These are phyloP conservation scores for Chamaecyparis obtusa DNA, from an alignment of 75 land plant species.

Conservation along the genomic window DNA sequence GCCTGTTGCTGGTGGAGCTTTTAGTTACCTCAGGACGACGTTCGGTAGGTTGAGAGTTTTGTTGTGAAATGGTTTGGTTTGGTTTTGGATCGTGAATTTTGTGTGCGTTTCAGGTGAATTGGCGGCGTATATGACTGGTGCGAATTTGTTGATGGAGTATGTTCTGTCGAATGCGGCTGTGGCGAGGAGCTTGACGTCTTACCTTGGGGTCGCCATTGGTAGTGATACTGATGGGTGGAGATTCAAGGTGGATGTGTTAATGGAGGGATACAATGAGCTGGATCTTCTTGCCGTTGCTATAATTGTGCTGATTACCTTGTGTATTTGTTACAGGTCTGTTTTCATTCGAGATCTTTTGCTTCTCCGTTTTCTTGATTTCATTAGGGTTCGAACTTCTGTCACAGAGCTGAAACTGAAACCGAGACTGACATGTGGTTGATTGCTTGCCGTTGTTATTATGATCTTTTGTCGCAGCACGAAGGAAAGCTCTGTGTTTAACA, in stretches of 20 bases:
- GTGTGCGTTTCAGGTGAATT: slow-evolving; percentile 61
- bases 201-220: slow-evolving; percentile 61
- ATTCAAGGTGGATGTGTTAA: slow-evolving; percentile 41
- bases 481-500: slow-evolving; percentile 76
- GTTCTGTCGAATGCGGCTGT: slow-evolving; percentile 94
- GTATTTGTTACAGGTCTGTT: slow-evolving; percentile 73
- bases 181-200: slow-evolving; percentile 73
- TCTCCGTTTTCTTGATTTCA: background rate
- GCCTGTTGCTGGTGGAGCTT: slow-evolving; percentile 97
- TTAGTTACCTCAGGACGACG: slow-evolving; percentile 85
- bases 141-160: slow-evolving; percentile 89
- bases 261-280: slow-evolving; percentile 62
- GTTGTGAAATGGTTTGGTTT: no score
- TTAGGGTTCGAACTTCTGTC: background rate
- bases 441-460: no score
- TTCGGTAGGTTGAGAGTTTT: slow-evolving; percentile 45
- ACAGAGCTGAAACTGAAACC: no score
- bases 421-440: background rate
- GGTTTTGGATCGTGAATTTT: background rate
- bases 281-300: slow-evolving; percentile 76
- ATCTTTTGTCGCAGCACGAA: slow-evolving; percentile 56
- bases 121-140: slow-evolving; percentile 83
- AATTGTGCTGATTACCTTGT: slow-evolving; percentile 55
- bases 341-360: background rate
- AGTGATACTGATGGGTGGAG: slow-evolving; percentile 49